Evolutionary conservation across 768 basidiomycete species (phyloP), one percentile per base, ranked within the genome.

Genomic region (Thelephora ganbajun): DNA sequence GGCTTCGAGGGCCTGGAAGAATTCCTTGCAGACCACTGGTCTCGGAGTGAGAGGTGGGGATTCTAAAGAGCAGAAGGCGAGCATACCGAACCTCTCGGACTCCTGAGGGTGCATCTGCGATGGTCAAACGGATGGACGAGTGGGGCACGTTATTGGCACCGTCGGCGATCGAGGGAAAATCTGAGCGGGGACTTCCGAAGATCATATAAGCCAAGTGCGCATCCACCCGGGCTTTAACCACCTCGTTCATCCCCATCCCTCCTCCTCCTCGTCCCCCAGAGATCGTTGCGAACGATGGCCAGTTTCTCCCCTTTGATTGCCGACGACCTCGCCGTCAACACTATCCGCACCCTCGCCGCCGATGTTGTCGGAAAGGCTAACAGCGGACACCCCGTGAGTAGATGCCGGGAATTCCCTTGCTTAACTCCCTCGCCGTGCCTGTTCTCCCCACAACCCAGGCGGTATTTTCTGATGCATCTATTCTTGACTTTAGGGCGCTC

Each of bases 311-410:
- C 64, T 37, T 53, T 64, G 14, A 43, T 56, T 50, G 53, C 69
- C 45, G 85, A 88, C 60, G 69, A 74, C 51, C 58, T 70, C 48
- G 71, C 78, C 55, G 69, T 86, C 54, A 74, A 79, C 48, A 83
- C 83, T 48, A 87, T 85, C 63, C 79, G 84, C 50, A 74, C 78
- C 36, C 77, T 88, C 51, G 79, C 83, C 48, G 81, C 76, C 34
- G 83, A 83, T 68, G 72, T 80, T 55, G 84, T 87, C 43, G 79
- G 66, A 54, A 86, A 89, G 67, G 84, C 90, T 58, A 94, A 94
- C 77, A 91, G 88, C 56, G 91, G 91, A 49, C 91, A 93, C 65
- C 91, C 88, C 89, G 89, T 82, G 51, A 44, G 71, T 53, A 35
- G 9, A 22, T 48, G 39, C 41, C 41, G 16, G 37, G 39, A 35